Base-by-base conservation (phyloP, 2,329 filamentous ascomycete species). In the Aspergillus sp. region DNA sequence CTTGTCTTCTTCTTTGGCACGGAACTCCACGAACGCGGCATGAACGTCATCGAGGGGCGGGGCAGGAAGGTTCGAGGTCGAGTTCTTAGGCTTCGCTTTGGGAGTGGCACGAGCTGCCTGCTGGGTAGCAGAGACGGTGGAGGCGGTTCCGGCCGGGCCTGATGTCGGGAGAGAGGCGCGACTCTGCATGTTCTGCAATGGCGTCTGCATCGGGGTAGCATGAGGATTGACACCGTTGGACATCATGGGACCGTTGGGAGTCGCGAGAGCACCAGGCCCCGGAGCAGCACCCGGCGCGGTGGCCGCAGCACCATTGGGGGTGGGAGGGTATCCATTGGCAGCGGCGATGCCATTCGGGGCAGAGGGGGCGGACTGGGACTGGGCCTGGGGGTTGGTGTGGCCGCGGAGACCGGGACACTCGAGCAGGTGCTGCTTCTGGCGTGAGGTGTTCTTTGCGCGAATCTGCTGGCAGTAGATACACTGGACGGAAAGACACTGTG, bases 391-490 rank as follows among this genome's bases (percentile, higher is more conserved):
- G 65, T 77, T 78, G 57, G 75, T 72, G 64, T 80, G 78, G 59
- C 79, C 79, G 57, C 78, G 78, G 38, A 81, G 72, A 60, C 78
- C 79, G 53, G 79, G 80, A 65, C 80, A 82, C 67, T 82, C 80
- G 59, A 81, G 79, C 17, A 82, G 71, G 67, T 82, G 80, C 67
- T 81, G 78, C 69, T 82, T 82, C 73, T 82, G 80, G 62, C 80
- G 79, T 61, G 78, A 81, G 58, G 80, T 82, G 66, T 82, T 82
- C 74, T 82, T 82, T 69, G 80, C 80, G 62, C 80, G 78, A 60
- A 81, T 81, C 70, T 82, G 80, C 68, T 82, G 80, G 63, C 80
- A 82, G 68, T 82, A 82, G 72, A 82, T 82, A 71, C 80, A 82
- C 73, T 82, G 80, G 21, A 82, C 80, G 48, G 80, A 82, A 62